Base-by-base conservation (phyloP, 208 protist genomes). In the Leptomonas seymouri region DNA sequence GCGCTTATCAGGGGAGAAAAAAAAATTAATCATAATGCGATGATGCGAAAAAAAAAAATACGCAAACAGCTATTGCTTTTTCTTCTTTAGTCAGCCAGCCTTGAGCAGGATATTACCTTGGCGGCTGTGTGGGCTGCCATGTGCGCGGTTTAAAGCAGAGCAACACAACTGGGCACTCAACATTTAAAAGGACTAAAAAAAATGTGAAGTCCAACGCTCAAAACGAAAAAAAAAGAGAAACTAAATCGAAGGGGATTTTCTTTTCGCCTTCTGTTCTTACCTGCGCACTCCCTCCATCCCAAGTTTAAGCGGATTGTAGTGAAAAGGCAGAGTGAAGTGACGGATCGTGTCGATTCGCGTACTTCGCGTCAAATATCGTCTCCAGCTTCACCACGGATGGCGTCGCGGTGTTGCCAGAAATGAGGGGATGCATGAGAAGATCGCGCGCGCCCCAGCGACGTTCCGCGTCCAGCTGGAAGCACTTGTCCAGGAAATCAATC, bases 401-500 rank as follows among this genome's bases (percentile, higher is more conserved):
- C 0, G 75, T 71, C 36, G 73, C 49, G 9, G 78, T 50, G 45
- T 75, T 81, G 57, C 62, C 60, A 7, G 80, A 82, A 50, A 95
- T 78, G 23, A 94, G 68, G 12, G 84, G 78, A 63, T 97, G 89
- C 49, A 84, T 73, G 42, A 95, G 77, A 30, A 97, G 80, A 54
- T 87, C 80, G 14, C 78, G 73, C 5, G 87, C 81, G 6, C 82
- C 78, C 49, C 82, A 82, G 18, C 92, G 86, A 36, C 78, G 68
- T 55, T 85, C 82, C 27, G 89, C 84, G 42, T 91, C 79, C 20
- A 87, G 58, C 30, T 76, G 77, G 77, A 97, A 92, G 74, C 92
- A 97, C 70, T 86, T 88, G 51, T 78, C 70, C 45, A 97, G 53
- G 59, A 97, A 97, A 49, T 94, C 84, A 39, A 69, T 76, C 28